Conservation (phyloP, 441 rosid species). For the Erodium texanum region DNA sequence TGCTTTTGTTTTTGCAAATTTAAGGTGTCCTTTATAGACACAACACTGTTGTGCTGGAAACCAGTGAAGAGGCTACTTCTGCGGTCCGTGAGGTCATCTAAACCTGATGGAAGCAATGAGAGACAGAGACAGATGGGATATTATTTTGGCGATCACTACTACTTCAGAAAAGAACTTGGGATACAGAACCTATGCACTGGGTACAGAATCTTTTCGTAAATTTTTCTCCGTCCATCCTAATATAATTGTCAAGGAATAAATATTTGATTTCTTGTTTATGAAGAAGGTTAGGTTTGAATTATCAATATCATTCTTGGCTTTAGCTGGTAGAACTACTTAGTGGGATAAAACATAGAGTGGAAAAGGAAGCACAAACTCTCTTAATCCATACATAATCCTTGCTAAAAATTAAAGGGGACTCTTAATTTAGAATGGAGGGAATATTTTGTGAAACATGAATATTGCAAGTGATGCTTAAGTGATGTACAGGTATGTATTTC, state of each 20-base stretch:
- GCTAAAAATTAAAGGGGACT: too few relatives aligned
- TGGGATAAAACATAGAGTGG: neutral
- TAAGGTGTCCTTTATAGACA: constrained; percentile 72
- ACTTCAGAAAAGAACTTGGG: constrained; percentile 68
- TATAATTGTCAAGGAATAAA: neutral
- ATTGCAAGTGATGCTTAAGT: constrained; percentile 12
- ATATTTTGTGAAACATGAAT: neutral
- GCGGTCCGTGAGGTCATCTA: constrained; percentile 46
- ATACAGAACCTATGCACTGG: constrained; percentile 84
- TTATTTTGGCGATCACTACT: constrained; percentile 79
- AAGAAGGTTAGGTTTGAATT: neutral
- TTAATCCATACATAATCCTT: too few relatives aligned
- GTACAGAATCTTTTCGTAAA: constrained; percentile 31
- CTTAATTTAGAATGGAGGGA: neutral
- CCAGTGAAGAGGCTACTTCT: constrained; percentile 67
- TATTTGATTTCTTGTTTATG: neutral
- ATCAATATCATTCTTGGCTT: neutral
- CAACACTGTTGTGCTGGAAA: constrained; percentile 49
- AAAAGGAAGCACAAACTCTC: neutral
- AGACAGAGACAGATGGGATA: constrained; percentile 52
- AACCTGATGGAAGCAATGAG: constrained; percentile 25
- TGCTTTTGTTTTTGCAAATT: constrained; percentile 4
- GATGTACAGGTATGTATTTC: constrained; percentile 48
- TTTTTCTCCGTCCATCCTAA: too few relatives aligned
- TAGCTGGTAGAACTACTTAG: too few relatives aligned